phyloP scores from a whole-genome alignment of 2,329 filamentous ascomycete species.

The Exophiala bonariae region DNA sequence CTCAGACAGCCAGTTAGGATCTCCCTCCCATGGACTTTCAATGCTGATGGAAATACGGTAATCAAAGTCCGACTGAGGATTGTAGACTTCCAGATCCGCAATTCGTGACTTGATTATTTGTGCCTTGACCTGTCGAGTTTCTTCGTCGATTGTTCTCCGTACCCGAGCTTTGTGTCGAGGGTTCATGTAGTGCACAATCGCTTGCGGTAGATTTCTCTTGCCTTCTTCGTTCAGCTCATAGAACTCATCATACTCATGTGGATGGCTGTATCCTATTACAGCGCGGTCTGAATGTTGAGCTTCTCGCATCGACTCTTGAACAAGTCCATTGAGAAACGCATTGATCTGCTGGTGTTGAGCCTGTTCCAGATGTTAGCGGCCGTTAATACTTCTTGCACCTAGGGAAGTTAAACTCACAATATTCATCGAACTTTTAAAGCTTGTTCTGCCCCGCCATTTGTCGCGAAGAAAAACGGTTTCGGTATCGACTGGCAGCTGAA shows the following conservation, averaged over 20 bases:
- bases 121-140: conserved; percentile 67
- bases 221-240: conserved; percentile 68
- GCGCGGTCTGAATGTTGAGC: conserved; percentile 53
- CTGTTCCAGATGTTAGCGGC: conserved; percentile 48
- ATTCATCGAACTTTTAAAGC: conserved; percentile 88
- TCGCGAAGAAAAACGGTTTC: conserved; percentile 68
- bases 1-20: conserved; percentile 54
- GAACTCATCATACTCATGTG: conserved; percentile 79
- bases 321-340: conserved; percentile 75
- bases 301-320: conserved; percentile 39
- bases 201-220: conserved; percentile 62
- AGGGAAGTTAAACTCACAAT: conserved; percentile 57
- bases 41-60: conserved; percentile 93
- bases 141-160: conserved; percentile 64
- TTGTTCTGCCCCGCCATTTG: conserved; percentile 50
- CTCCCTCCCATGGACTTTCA: conserved; percentile 82
- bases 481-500: conserved; percentile 66
- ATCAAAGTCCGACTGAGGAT: conserved; percentile 76
- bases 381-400: no score
- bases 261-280: conserved; percentile 76
- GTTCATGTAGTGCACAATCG: conserved; percentile 62
- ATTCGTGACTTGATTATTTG: conserved; percentile 93
- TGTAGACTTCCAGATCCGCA: conserved; percentile 81
- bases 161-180: conserved; percentile 62
- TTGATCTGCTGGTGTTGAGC: conserved; percentile 81